Percentiles rank a stretch among this genome's conserved stretches.
Conservation (phyloP, 371 early-diverging fungal genomes). For the Rhizopus sp. region DNA sequence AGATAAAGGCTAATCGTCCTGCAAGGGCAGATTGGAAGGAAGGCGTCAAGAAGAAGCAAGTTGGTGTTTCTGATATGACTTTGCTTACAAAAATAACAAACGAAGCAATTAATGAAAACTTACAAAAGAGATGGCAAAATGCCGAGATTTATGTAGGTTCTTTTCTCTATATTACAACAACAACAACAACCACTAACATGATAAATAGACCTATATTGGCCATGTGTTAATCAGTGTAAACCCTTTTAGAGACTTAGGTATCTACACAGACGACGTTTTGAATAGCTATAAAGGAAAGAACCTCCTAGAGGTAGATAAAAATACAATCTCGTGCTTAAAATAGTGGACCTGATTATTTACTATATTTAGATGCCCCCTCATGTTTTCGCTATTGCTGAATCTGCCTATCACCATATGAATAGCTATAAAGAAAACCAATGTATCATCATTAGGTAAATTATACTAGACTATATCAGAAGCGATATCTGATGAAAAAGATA, state of each 20-base stretch:
- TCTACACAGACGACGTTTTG: constrained; percentile 77
- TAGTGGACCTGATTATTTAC: background rate
- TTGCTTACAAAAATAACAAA: constrained; percentile 84
- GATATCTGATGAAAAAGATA: background rate
- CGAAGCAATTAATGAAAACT: constrained; percentile 84
- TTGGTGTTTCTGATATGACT: constrained; percentile 88
- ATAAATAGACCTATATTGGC: constrained; percentile 80
- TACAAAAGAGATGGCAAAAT: constrained; percentile 81
- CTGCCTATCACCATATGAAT: constrained; percentile 90
- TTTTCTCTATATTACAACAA: background rate
- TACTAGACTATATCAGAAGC: background rate
- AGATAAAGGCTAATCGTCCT: constrained; percentile 56
- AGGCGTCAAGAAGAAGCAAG: constrained; percentile 80
- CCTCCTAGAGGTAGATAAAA: constrained; percentile 67
- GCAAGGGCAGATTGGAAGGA: constrained; percentile 86
- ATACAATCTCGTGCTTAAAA: constrained; percentile 5
- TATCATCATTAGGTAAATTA: constrained; percentile 84
- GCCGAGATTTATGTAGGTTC: constrained; percentile 80
- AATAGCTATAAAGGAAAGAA: constrained; percentile 81
- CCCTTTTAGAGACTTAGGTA: constrained; percentile 83
- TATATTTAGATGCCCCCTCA: constrained; percentile 75
- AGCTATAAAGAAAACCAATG: constrained; percentile 98
- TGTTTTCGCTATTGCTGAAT: constrained; percentile 88
- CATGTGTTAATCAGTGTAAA: constrained; percentile 90
- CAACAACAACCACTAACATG: background rate